Evolutionary conservation across 441 rosid genomes (phyloP).

Genomic region (Gossypium schwendimanii): DNA sequence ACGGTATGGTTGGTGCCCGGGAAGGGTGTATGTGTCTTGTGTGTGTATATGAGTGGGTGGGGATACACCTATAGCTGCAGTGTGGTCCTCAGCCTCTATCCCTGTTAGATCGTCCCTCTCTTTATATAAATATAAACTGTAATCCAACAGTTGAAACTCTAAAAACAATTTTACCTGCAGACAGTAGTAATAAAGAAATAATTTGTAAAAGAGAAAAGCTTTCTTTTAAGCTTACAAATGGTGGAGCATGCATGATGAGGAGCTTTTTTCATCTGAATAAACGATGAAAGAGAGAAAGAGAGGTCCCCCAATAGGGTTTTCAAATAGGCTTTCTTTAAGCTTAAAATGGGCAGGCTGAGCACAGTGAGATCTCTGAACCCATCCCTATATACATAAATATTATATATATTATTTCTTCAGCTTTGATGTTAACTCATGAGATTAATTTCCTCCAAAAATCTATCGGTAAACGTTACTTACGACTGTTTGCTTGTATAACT

Average conservation of each 20-base stretch:
- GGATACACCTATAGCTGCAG: slow-evolving; percentile 13
- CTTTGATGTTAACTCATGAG: slow-evolving; percentile 33
- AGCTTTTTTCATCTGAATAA: slow-evolving; percentile 27
- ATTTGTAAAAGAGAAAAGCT: not conserved
- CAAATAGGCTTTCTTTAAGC: slow-evolving; percentile 17
- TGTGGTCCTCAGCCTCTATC: slow-evolving; percentile 20
- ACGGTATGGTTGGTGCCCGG: slow-evolving; percentile 8
- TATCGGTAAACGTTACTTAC: slow-evolving; percentile 21
- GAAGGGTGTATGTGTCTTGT: not conserved
- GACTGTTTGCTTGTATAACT: not conserved
- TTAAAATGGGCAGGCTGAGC: slow-evolving; percentile 7
- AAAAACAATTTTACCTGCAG: not conserved
- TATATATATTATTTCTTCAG: not conserved
- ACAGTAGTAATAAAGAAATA: not conserved
- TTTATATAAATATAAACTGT: slow-evolving; percentile 1
- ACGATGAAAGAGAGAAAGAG: slow-evolving; percentile 17
- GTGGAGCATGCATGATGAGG: slow-evolving; percentile 11
- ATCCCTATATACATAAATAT: not conserved
- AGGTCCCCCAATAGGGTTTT: slow-evolving; percentile 16
- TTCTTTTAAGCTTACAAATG: not conserved
- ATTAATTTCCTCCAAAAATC: slow-evolving; percentile 32
- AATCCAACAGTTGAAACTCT: slow-evolving; percentile 11
- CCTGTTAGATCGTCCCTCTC: slow-evolving; percentile 16
- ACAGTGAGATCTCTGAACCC: not conserved
- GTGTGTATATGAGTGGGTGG: not conserved